These are phyloP conservation scores for Dendrobium huoshanense DNA, from an alignment of 106 monocot genomes.

Conservation along the genomic window DNA sequence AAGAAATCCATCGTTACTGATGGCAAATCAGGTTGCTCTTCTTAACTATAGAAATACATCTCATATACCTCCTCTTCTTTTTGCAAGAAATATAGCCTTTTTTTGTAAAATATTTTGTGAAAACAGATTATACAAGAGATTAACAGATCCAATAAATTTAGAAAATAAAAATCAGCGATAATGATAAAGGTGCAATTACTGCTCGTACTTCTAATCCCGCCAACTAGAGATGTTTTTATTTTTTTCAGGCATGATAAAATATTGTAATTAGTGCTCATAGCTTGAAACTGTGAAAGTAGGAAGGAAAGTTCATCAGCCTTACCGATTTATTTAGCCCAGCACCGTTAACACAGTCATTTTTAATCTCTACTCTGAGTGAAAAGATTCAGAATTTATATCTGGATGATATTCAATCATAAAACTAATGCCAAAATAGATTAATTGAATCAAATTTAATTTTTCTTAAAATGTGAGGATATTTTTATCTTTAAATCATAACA, in stretches of 20 bases:
- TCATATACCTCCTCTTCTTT: neutral
- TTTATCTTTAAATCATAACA: neutral
- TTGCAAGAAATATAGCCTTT: neutral
- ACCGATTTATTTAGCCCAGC: neutral
- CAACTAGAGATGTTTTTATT: neutral
- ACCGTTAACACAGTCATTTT: neutral
- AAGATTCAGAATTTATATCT: neutral
- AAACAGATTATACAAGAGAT: neutral
- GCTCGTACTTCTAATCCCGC: neutral
- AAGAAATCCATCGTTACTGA: neutral
- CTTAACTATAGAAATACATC: neutral
- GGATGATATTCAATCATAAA: neutral
- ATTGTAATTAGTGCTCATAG: neutral
- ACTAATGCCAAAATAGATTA: neutral
- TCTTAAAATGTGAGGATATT: neutral
- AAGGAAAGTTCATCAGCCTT: neutral
- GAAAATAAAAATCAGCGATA: neutral
- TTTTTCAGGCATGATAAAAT: neutral
- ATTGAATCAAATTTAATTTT: neutral
- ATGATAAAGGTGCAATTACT: neutral
- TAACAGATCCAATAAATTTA: neutral
- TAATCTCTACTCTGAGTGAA: neutral
- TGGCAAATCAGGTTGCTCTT: neutral
- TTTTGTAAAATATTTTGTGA: neutral
- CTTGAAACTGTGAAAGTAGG: neutral